These are phyloP conservation scores for Mikania micrantha DNA, from an alignment of 129 eudicot genomes.

Conservation along the genomic window DNA sequence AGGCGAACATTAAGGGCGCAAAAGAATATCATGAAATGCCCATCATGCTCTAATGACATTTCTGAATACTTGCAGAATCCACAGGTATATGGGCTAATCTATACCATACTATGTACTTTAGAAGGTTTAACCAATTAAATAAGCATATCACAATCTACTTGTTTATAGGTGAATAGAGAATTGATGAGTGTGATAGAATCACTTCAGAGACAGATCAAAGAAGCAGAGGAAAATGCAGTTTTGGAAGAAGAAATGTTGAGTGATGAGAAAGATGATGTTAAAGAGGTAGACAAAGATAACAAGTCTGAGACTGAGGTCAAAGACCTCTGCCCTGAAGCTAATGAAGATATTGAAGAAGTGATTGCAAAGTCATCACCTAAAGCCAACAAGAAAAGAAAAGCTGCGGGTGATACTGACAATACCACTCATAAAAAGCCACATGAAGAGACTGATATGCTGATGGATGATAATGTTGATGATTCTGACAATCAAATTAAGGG, in stretches of 20 bases:
- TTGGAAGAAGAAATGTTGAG: slow-evolving; percentile 29
- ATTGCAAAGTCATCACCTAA: slow-evolving; percentile 15
- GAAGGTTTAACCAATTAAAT: background rate
- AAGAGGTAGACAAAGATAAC: slow-evolving; percentile 1
- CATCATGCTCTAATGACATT: slow-evolving; percentile 72
- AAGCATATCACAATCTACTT: background rate
- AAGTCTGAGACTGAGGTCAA: background rate
- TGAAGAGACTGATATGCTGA: slow-evolving; percentile 2
- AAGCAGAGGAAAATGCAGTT: slow-evolving; percentile 15
- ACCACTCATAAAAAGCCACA: slow-evolving; percentile 6
- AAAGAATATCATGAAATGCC: slow-evolving; percentile 80
- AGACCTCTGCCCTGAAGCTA: background rate
- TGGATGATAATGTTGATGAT: background rate
- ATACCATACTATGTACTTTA: background rate
- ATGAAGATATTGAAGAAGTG: background rate
- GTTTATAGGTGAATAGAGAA: slow-evolving; percentile 50
- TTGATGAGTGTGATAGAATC: slow-evolving; percentile 55
- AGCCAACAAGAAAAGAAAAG: slow-evolving; percentile 31
- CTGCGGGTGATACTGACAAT: background rate
- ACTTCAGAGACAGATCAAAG: slow-evolving; percentile 38
- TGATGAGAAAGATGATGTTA: slow-evolving; percentile 4
- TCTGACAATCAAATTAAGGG: background rate
- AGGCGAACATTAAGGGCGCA: slow-evolving; percentile 66
- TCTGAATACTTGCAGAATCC: slow-evolving; percentile 78
- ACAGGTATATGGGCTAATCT: slow-evolving; percentile 44